Evolutionary conservation across 495 filamentous ascomycete genomes (phyloP).

Genomic region (Aspergillus nanangensis): DNA sequence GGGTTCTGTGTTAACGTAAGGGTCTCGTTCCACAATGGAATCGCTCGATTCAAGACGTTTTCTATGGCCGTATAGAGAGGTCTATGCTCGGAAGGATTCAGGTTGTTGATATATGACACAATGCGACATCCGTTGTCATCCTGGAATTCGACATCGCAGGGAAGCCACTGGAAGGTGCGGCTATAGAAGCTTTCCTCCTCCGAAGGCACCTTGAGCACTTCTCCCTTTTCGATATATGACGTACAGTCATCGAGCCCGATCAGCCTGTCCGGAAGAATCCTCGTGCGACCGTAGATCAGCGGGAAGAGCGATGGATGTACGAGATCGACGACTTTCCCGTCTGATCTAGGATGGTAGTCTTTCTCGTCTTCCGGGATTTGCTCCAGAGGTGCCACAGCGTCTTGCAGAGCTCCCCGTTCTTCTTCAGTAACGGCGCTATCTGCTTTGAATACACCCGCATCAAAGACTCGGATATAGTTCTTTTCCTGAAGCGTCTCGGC

Average conservation of each 20-base stretch:
- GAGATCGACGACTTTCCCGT: constrained; percentile 53
- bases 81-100: constrained; percentile 44
- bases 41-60: constrained; percentile 37
- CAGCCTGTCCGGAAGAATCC: constrained; percentile 33
- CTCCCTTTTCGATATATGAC: constrained; percentile 34
- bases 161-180: constrained; percentile 55
- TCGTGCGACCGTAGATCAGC: constrained; percentile 49
- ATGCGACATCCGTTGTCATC: constrained; percentile 23
- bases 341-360: constrained; percentile 57
- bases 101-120: constrained; percentile 56
- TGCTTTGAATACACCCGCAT: constrained; percentile 33
- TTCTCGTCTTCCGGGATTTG: constrained; percentile 39
- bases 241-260: constrained; percentile 41
- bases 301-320: constrained; percentile 62
- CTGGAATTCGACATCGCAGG: constrained; percentile 49
- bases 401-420: constrained; percentile 17
- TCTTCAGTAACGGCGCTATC: constrained; percentile 26
- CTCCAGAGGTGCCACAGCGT: constrained; percentile 32
- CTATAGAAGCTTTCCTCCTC: constrained; percentile 10
- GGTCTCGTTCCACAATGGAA: constrained; percentile 52
- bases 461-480: constrained; percentile 27
- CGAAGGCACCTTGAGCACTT: constrained; percentile 12
- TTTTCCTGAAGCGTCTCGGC: constrained; percentile 21
- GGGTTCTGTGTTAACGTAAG: constrained; percentile 10
- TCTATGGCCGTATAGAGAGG: constrained; percentile 49